Base-by-base conservation (phyloP, 2,329 filamentous ascomycete species). In the Diaporthe sp. region DNA sequence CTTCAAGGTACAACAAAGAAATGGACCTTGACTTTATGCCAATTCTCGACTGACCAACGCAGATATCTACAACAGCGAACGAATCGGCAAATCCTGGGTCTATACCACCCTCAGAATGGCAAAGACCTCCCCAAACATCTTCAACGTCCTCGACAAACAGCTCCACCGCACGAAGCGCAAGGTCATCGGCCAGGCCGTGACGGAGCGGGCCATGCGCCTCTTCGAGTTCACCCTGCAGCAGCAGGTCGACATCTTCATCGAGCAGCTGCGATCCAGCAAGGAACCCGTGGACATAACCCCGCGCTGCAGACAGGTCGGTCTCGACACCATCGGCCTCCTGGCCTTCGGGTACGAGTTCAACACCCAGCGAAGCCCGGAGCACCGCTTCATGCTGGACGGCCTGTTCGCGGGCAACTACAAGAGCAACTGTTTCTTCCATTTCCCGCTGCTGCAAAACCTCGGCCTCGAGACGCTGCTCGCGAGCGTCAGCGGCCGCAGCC, bases 131-230 rank as follows among this genome's bases (percentile, higher is more conserved):
- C 60, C 60, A 10, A 63, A 44, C 9, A n/a, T 63, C n/a, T 63
- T 63, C 60, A 63, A 28, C n/a, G 20, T 15, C 3, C 60, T 63
- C 25, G 39, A 63, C 39, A 63, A 63, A 13, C 37, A 44, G n/a
- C 60, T 63, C 44, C 60, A 63, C 39, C 60, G 60, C 39, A 44
- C 5, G 3, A 63, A 63, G 39, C 60, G 60, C 2, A 63, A 63
- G n/a, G 60, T 63, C 39, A 63, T 63, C n/a, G 60, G 60, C 39
- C 60, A 63, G 60, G 60, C 60, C 6, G 37, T 63, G 39, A 63
- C 60, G 3, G 60, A 63, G n/a, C 60, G 60, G 13, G 60, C 60
- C 34, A 63, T 44, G 60, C 60, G 60, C 4, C 60, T 44, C 15
- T 63, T 63, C n/a, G 60, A 63, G 60, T 31, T 39, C 15, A 63